phyloP scores from a whole-genome alignment of 768 basidiomycete genomes.

The Russula emetica region DNA sequence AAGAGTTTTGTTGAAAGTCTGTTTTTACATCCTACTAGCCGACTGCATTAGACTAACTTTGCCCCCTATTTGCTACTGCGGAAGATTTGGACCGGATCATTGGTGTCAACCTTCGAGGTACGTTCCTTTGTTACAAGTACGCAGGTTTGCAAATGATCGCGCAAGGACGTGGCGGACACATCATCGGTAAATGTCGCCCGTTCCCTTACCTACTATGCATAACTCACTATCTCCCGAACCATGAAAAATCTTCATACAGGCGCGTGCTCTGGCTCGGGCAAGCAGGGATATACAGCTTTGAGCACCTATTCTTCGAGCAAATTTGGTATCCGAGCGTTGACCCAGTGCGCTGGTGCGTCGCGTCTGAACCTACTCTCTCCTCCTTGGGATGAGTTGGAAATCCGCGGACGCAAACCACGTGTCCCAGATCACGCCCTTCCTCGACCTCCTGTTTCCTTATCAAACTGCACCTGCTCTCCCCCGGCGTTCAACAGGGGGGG shows the following conservation, averaged over 20 bases:
- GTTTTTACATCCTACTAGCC: background rate
- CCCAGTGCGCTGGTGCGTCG: constrained; percentile 29
- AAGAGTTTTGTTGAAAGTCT: constrained; percentile 26
- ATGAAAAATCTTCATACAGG: constrained; percentile 3
- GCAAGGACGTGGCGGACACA: constrained; percentile 30
- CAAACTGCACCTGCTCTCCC: no score
- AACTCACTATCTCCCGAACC: background rate
- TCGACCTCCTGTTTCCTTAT: no score
- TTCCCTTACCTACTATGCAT: background rate
- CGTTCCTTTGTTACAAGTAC: constrained; percentile 30
- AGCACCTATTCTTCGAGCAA: constrained; percentile 34
- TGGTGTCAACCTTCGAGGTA: constrained; percentile 27
- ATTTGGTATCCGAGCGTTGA: constrained; percentile 34
- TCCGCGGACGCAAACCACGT: no score
- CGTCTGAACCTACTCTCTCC: background rate
- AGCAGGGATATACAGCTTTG: constrained; percentile 17
- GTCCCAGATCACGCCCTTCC: no score
- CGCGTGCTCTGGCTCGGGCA: constrained; percentile 14
- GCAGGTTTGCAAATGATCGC: constrained; percentile 30
- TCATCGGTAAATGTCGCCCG: constrained; percentile 25
- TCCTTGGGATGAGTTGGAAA: no score
- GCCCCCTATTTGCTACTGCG: constrained; percentile 16
- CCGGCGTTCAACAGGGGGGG: no score
- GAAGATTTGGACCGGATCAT: constrained; percentile 28
- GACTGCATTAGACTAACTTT: background rate